Percentiles rank a stretch among this genome's conserved stretches.
Evolutionary conservation across 2,329 filamentous ascomycete species (phyloP).

Genomic region (Alternaria panax): DNA sequence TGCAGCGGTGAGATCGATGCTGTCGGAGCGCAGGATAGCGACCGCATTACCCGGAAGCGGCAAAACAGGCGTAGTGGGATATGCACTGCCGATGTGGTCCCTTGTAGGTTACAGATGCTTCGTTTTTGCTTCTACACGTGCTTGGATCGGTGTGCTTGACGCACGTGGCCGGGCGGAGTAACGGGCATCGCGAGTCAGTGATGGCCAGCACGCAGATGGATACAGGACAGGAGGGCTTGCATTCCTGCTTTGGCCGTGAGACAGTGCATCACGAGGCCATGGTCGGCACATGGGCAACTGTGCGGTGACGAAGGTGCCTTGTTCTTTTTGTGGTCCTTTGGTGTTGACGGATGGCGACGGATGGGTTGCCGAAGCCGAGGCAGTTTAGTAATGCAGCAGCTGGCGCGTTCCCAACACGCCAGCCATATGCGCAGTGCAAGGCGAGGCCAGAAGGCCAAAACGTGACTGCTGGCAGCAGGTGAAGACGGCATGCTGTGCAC

Average conservation of each 20-base stretch:
- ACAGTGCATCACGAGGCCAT: not conserved
- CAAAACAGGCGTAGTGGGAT: slow-evolving; percentile 5
- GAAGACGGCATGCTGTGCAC: not conserved
- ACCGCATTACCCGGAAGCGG: not conserved
- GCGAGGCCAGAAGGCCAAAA: not conserved
- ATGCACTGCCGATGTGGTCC: slow-evolving; percentile 2
- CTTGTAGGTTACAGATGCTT: slow-evolving; percentile 13
- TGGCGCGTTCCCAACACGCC: not conserved
- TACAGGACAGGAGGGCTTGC: not conserved
- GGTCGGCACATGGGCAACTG: not conserved
- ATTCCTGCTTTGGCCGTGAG: not conserved
- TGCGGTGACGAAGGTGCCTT: not conserved
- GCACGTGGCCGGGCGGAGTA: slow-evolving; percentile 5
- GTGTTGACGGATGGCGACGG: not conserved
- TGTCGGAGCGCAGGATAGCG: not conserved
- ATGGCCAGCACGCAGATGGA: not conserved
- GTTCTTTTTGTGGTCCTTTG: not conserved
- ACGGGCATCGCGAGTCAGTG: slow-evolving; percentile 17
- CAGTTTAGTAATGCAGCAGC: not conserved
- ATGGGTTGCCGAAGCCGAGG: slow-evolving; percentile 4
- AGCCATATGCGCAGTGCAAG: not conserved
- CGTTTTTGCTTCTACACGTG: slow-evolving; percentile 17
- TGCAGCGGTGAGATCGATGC: slow-evolving; percentile 9
- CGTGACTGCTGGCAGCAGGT: not conserved
- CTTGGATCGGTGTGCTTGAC: slow-evolving; percentile 20